Evolutionary conservation across 2,329 filamentous ascomycete species (phyloP).

Genomic region (Diaporthe capsici): DNA sequence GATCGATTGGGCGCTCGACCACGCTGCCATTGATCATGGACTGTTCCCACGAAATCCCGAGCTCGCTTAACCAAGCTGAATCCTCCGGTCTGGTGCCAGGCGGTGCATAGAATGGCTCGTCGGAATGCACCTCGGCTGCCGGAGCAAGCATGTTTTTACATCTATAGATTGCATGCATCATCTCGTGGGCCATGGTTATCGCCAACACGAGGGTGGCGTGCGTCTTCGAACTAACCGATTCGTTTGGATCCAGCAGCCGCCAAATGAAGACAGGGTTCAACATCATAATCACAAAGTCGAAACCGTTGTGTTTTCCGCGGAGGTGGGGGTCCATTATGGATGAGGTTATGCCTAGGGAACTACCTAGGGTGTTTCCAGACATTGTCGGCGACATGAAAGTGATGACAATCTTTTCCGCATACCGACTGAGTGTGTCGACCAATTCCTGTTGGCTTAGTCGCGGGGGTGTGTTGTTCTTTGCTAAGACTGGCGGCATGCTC

Average conservation of each 20-base stretch:
- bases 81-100: background rate
- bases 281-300: background rate
- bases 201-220: background rate
- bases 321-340: background rate
- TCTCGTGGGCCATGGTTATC: background rate
- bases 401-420: background rate
- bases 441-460: background rate
- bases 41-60: background rate
- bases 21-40: background rate
- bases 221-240: background rate
- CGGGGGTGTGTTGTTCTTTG: background rate
- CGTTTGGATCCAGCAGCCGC: background rate
- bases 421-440: background rate
- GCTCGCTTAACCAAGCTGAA: conserved; percentile 9
- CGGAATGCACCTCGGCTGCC: background rate
- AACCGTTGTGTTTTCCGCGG: too few species aligned
- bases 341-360: background rate
- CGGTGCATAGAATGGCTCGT: conserved; percentile 12
- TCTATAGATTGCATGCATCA: background rate
- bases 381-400: background rate
- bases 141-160: background rate
- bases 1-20: background rate
- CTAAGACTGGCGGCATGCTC: background rate
- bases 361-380: background rate
- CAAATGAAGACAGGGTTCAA: background rate